These are phyloP conservation scores for Prunus mongolica DNA, from an alignment of 306 rosid species.

Conservation along the genomic window DNA sequence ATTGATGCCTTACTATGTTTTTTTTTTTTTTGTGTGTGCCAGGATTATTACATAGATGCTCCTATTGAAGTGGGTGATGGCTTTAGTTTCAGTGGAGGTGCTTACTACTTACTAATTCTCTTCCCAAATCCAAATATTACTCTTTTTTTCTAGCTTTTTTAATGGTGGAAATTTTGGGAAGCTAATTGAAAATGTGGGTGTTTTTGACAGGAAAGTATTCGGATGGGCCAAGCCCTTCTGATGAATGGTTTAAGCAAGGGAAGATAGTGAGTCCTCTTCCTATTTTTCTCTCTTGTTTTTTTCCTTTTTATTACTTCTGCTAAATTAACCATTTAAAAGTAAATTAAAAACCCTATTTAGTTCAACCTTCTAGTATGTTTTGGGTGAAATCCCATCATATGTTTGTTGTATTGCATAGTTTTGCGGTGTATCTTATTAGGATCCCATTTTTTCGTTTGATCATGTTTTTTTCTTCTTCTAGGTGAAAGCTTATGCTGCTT, in stretches of 20 bases:
- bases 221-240: conserved; percentile 74
- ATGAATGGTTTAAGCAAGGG: conserved; percentile 89
- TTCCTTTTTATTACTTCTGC: neutral
- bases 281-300: neutral
- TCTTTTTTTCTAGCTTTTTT: neutral
- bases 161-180: neutral
- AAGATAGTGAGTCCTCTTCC: conserved; percentile 44
- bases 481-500: conserved; percentile 64
- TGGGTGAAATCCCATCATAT: neutral
- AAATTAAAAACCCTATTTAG: neutral
- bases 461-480: neutral
- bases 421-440: neutral
- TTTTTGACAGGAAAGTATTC: conserved; percentile 73
- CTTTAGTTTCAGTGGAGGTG: conserved; percentile 87
- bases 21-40: neutral
- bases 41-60: conserved; percentile 83
- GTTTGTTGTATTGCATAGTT: neutral
- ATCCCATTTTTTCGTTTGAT: no score
- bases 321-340: neutral
- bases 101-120: neutral
- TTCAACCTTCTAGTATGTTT: neutral
- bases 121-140: neutral
- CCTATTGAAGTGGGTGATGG: conserved; percentile 79
- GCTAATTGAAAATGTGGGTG: neutral
- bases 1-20: neutral